A percentile compares a stretch with the other conserved stretches of the same genome.
Evolutionary conservation across 2,329 filamentous ascomycete species (phyloP).

Genomic region (Talaromyces atroroseus): DNA sequence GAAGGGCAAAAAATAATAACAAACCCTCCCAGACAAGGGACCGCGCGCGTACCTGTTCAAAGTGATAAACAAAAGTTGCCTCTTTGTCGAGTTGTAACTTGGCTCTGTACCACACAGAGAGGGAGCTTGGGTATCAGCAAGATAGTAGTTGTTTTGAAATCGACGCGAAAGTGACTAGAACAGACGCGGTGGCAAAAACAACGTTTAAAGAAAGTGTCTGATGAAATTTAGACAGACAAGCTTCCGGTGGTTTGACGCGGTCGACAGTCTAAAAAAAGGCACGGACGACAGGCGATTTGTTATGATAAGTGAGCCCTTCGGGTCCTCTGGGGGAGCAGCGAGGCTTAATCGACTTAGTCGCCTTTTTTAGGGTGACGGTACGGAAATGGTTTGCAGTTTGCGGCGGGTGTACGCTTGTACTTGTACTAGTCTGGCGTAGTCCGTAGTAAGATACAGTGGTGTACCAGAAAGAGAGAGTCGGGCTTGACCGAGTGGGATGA

Average conservation of each 20-base stretch:
- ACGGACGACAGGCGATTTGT: slow-evolving; percentile 15
- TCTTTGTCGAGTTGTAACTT: slow-evolving; percentile 22
- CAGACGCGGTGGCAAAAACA: slow-evolving; percentile 14
- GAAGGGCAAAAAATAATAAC: background rate
- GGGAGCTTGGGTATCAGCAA: too few species aligned
- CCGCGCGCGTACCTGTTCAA: slow-evolving; percentile 24
- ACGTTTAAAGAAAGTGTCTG: slow-evolving; percentile 10
- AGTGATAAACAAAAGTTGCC: slow-evolving; percentile 24
- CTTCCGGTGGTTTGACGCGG: slow-evolving; percentile 13
- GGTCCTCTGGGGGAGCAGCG: slow-evolving; percentile 19
- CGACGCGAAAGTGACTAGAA: slow-evolving; percentile 14
- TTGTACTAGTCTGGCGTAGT: slow-evolving; percentile 6
- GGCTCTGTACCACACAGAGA: too few species aligned
- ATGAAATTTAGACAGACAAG: slow-evolving; percentile 11
- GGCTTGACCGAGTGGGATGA: slow-evolving; percentile 19
- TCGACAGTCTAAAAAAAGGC: slow-evolving; percentile 14
- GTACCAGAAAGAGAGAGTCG: slow-evolving; percentile 16
- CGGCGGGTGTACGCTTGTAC: slow-evolving; percentile 16
- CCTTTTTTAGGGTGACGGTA: slow-evolving; percentile 27
- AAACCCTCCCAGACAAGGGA: slow-evolving; percentile 3
- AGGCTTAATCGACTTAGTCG: slow-evolving; percentile 38
- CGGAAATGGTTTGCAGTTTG: slow-evolving; percentile 34
- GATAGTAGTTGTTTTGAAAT: slow-evolving; percentile 15
- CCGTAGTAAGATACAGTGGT: slow-evolving; percentile 18
- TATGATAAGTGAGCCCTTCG: slow-evolving; percentile 10